Evolutionary conservation across 2,329 filamentous ascomycete genomes (phyloP), one percentile per base, ranked within the genome.

Genomic region (Pestalotiopsis sp.): DNA sequence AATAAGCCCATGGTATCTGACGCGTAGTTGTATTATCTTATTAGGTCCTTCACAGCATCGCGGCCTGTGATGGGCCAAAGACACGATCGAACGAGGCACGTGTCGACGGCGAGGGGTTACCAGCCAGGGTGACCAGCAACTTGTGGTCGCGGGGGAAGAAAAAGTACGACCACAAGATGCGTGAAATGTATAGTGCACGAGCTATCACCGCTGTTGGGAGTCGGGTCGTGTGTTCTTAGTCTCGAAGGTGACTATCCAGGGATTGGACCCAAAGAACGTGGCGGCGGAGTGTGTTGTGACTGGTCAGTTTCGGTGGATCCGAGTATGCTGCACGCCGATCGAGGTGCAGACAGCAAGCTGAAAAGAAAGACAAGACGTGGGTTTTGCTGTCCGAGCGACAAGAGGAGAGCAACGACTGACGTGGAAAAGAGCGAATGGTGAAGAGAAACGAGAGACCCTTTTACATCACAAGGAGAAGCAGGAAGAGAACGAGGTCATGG

Each of bases 241-340:
- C 45, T 52, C 20, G n/a, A n/a, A n/a, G 17, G 45, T 52, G 45
- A 52, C 45, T 52, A 62, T 36, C 27, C 31, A 20, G 31, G 36
- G 59, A 20, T 13, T 27, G 59, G 31, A n/a, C 9, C n/a, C 59
- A 40, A 40, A 36, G 11, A 65, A 65, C 62, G 62, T 65, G 62
- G 38, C 20, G 17, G 40, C n/a, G 49, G 20, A 20, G 14, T 38
- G 62, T 17, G 17, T 14, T 25, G 25, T 65, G 62, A 65, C n/a
- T 65, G 62, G 62, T 36, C n/a, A 38, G 20, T 65, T 65, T 65
- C 23, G 36, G 62, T 65, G 62, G 62, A 62, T 62, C 59, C 59
- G 62, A 65, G 23, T 65, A 65, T 65, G 62, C 40, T 65, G 40
- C 40, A 25, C 20, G 17, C 17, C 31, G 11, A 13, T 65, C 25